Base-by-base conservation (phyloP, 1,284 basidiomycete genomes). In the Mycocalia duriaeana region DNA sequence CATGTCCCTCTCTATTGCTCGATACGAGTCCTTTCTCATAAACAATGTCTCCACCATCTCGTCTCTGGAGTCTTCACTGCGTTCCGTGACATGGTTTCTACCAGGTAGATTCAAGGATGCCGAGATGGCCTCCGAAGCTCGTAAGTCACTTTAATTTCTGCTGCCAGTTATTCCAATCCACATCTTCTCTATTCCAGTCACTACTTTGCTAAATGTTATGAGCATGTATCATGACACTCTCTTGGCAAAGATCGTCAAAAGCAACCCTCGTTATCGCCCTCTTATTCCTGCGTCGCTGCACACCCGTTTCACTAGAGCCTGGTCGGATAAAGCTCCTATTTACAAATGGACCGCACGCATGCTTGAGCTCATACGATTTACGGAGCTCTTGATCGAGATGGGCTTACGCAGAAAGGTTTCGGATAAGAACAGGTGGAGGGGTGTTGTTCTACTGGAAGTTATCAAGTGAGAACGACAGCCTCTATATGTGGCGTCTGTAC, bases 91-190 rank as follows among this genome's bases (percentile, higher is more conserved):
- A 31, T 97, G 93, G 90, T 86, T 97, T 57, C 75, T 97, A 20
- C 94, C 94, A 18, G 94, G 94, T 53, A 80, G 94, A 52, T 97
- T 97, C 79, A 92, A 93, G 65, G 94, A 97, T 76, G 91, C 94
- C 46, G 94, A 97, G 66, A 74, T 97, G 49, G 91, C 88, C 47
- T 92, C 89, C 28, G 93, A 94, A 77, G 82, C 88, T 61, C 72
- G 92, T 94, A 57, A 81, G 91, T 87, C 44, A 42, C 45, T 49
- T 46, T 44, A 18, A 37, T 48, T 51, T 46, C 48, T 49, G 45
- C 52, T 48, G 50, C 51, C 26, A 43, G 26, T 16, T n/a, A 22
- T 24, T 7, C 23, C n/a, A 6, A 14, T 16, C 14, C 5, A 41
- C n/a, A n/a, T 38, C 11, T 31, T 51, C 45, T 48, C 35, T 44